These are phyloP conservation scores for Crucibulum laeve DNA, from an alignment of 768 basidiomycete species.

Conservation along the genomic window DNA sequence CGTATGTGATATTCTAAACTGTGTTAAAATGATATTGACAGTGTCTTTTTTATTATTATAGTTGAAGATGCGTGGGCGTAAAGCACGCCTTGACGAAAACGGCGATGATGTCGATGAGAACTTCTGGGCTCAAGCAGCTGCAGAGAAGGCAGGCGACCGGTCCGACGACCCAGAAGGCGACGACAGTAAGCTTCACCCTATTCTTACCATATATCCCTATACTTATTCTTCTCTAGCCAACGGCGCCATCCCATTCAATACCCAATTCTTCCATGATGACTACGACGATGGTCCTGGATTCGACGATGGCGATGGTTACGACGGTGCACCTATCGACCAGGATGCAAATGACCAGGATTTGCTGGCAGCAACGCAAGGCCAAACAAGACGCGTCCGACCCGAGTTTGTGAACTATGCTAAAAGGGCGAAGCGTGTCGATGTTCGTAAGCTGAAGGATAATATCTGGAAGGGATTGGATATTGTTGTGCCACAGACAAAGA, in stretches of 20 bases:
- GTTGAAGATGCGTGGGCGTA: constrained; percentile 87
- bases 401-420: constrained; percentile 93
- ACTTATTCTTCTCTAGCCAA: background rate
- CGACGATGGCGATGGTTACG: constrained; percentile 50
- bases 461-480: constrained; percentile 95
- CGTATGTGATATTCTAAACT: constrained; percentile 40
- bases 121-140: constrained; percentile 96
- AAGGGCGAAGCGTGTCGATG: constrained; percentile 94
- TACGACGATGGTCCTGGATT: constrained; percentile 76
- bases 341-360: constrained; percentile 85
- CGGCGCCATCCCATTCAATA: constrained; percentile 72
- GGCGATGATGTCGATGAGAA: constrained; percentile 90
- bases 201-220: background rate
- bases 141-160: constrained; percentile 63
- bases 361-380: constrained; percentile 73
- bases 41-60: constrained; percentile 28
- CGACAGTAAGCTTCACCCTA: constrained; percentile 44
- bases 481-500: constrained; percentile 42
- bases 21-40: constrained; percentile 3
- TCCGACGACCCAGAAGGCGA: constrained; percentile 45
- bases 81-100: constrained; percentile 49
- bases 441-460: constrained; percentile 94
- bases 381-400: constrained; percentile 75
- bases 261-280: constrained; percentile 96
- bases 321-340: constrained; percentile 40